Evolutionary conservation across 1,284 basidiomycete species (phyloP), one percentile per base, ranked within the genome.

Genomic region (Naganishia albida): DNA sequence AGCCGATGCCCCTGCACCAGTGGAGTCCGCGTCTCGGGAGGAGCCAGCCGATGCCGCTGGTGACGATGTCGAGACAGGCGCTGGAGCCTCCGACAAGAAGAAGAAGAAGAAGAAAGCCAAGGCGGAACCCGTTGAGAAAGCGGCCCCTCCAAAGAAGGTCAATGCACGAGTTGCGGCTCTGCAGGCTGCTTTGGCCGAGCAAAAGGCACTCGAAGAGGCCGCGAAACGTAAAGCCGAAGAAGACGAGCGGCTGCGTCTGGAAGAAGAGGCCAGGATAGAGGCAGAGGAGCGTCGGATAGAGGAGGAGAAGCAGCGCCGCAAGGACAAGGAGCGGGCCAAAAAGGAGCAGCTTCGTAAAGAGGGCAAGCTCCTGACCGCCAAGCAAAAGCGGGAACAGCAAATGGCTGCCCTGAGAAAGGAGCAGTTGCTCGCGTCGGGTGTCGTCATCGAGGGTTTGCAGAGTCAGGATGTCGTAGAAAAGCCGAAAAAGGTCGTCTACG

Each of bases 371-470:
- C 83, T 97, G 52, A 96, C 93, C 7, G 91, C 93, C 76, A 97
- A 96, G 80, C 94, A 99, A 78, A 97, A 94, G 80, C 90, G 92
- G 73, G 94, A 98, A 77, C 88, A 86, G 72, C 89, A 90, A 18
- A 89, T 88, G 67, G 94, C 93, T 8, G 94, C 98, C 78, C 86
- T 91, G 42, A 87, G 94, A 64, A 90, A 89, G 78, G 87, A 95
- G 78, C 95, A 95, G 3, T 84, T 99, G 65, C 83, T 99, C 57
- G 87, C 88, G 25, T 90, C 91, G 34, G 93, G 93, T 54, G 89
- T 92, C 64, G 88, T 89, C 72, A 88, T 99, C 68, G 93, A 94
- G 70, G 96, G 91, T 66, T 87, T 84, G 62, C 78, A 88, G 64
- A 82, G 85, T 69, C 72, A 81, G 40, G 80, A 82, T 26, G 82